Evolutionary conservation across 2,329 filamentous ascomycete genomes (phyloP), one percentile per base, ranked within the genome.

Genomic region (Tolypocladium ophioglossoides): DNA sequence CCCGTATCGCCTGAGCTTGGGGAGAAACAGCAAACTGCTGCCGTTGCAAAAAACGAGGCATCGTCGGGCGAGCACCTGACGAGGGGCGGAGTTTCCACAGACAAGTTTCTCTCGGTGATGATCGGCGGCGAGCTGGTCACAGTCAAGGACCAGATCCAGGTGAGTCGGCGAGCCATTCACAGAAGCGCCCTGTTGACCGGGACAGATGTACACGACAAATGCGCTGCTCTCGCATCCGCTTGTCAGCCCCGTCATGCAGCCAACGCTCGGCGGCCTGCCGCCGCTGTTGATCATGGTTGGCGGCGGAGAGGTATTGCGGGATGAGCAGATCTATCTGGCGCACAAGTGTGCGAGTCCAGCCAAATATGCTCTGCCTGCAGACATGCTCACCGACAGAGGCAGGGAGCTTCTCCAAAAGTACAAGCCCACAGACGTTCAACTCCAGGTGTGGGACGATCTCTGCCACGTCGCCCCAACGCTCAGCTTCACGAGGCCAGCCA

Each of bases 401-500:
- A 77, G 78, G 22, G 76, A 78, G 4, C 70, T 76, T 14, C 64
- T 94, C 18, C 73, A 77, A 38, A 83, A 78, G 57, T 95, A 89
- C 68, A 82, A 83, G 55, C 89, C 91, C 0, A 99, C 94, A 0
- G 83, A 95, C 62, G 92, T 97, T 0, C 91, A 96, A 66, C 78
- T 99, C 2, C 94, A 97, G 67, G 86, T 97, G 1, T 97, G 92
- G 91, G 92, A 97, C 55, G 88, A 96, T 62, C 74, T 97, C 3
- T 97, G 94, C 63, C 92, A 97, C 66, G 91, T 95, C 7, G 85
- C 87, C 0, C 89, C 92, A 1, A 96, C 91, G 0, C 77, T 97
- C n/a, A 95, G 89, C 63, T 97, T 96, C 68, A 97, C 92, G 0
- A 81, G 86, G n/a, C 94, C 94, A 0, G 94, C 92, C 48, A 97